Evolutionary conservation across 129 eudicot genomes (phyloP), one percentile per base, ranked within the genome.

Genomic region (Logfia minima): DNA sequence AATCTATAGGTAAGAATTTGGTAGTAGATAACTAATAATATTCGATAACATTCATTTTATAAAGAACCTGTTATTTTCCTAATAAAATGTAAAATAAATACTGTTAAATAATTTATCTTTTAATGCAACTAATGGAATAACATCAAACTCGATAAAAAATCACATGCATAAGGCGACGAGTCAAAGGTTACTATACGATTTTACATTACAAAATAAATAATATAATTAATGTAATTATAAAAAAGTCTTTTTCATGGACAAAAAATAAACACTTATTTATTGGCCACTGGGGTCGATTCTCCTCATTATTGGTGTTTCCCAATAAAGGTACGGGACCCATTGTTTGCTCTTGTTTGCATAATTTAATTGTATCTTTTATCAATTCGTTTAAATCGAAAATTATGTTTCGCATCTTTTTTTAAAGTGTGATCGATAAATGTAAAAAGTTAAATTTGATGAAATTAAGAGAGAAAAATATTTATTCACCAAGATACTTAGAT

Each of bases 141-240:
- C 84, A 74, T 74, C 84, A 80, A 74, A 80, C 84, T 80, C 80
- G 75, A 80, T 80, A 80, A 58, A 58, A 74, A 67, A 66, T 74
- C 80, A 80, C 84, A 80, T 74, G 84, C 84, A 80, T 41, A 8
- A 75, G 75, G 69, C 61, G 64, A 80, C 32, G 84, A 80, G 84
- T 80, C 84, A 80, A 80, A 80, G 80, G 80, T 80, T 80, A 48
- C 55, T 0, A 14, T 48, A 68, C 63, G 55, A 56, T 74, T 39
- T 80, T 66, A 74, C 28, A 74, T 26, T 26, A 29, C 63, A 43
- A 66, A 66, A 66, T 39, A 72, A 18, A 56, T 11, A 66, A 55
- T n/a, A 19, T 61, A 35, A 65, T 18, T 80, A 74, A 61, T 31
- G 61, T 74, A 8, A 76, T 51, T 51, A 51, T 13, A n/a, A 21